phyloP scores from a whole-genome alignment of 129 eudicot species.

The Flaveria linearis region DNA sequence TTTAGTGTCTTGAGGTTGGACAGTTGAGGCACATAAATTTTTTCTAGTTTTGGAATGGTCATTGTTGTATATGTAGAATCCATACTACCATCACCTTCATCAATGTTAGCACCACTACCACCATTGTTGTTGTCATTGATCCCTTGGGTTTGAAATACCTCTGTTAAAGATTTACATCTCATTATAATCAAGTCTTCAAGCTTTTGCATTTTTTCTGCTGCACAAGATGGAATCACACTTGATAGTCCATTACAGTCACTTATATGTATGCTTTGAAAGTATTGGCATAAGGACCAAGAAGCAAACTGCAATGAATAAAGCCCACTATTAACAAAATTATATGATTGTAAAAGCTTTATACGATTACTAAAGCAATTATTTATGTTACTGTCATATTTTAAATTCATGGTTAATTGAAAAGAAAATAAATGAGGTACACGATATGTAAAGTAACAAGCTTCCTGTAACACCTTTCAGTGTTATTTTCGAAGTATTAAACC shows the following conservation, averaged over 20 bases:
- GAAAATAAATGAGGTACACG: too few species aligned
- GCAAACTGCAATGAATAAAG: too few species aligned
- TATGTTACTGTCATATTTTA: too few species aligned
- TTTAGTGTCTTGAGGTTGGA: neutral
- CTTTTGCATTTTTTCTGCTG: neutral
- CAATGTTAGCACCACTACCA: neutral
- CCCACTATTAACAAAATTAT: too few species aligned
- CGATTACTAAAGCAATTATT: too few species aligned
- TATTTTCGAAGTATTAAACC: too few species aligned
- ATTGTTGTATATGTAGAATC: neutral
- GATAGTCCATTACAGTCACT: neutral
- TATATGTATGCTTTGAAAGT: too few species aligned
- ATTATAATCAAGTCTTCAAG: neutral
- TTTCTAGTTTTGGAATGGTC: neutral
- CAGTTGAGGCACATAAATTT: neutral
- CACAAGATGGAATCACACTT: constrained; percentile 8
- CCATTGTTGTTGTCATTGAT: neutral
- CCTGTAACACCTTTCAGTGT: too few species aligned
- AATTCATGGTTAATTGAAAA: too few species aligned
- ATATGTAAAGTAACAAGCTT: too few species aligned
- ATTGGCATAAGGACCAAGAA: too few species aligned
- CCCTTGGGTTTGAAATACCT: neutral
- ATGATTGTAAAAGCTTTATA: too few species aligned
- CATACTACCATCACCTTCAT: neutral
- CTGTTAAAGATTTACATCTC: neutral